Conservation (phyloP, 768 basidiomycete genomes). For the Kwoniella pini region DNA sequence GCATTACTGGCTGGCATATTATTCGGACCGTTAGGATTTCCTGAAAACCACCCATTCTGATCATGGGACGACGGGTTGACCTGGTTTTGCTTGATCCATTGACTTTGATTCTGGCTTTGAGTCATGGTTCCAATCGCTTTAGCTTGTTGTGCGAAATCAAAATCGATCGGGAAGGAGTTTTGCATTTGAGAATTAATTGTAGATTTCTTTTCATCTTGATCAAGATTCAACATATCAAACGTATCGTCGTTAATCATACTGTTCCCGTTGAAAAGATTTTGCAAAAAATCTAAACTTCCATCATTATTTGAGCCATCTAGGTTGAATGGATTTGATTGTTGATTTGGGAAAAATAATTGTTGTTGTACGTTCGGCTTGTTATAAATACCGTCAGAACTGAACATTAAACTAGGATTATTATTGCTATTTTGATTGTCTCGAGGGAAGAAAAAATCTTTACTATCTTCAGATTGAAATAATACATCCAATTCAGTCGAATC, state of each 20-base stretch:
- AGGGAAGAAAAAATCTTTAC: not conserved
- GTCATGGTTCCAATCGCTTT: constrained; percentile 13
- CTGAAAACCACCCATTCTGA: not conserved
- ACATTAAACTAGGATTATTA: not conserved
- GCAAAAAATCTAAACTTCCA: constrained; percentile 18
- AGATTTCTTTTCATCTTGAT: not conserved
- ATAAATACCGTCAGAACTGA: not conserved
- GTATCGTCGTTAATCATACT: not conserved
- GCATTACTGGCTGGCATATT: no score
- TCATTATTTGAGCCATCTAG: not conserved
- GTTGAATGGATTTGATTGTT: constrained; percentile 4
- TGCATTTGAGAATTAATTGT: not conserved
- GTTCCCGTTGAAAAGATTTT: constrained; percentile 11
- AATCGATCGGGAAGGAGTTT: constrained; percentile 6
- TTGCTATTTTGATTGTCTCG: not conserved
- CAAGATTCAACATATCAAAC: constrained; percentile 28
- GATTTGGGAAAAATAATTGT: constrained; percentile 5
- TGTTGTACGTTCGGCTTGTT: constrained; percentile 5
- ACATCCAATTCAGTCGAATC: constrained; percentile 32
- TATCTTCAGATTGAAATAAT: constrained; percentile 22
- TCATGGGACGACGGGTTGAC: not conserved
- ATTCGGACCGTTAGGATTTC: no score
- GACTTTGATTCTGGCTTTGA: constrained; percentile 4
- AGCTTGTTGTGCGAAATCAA: constrained; percentile 12
- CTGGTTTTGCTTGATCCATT: not conserved